Conservation (phyloP, 2,329 filamentous ascomycete genomes). For the Torrubiellomyces zombiae region DNA sequence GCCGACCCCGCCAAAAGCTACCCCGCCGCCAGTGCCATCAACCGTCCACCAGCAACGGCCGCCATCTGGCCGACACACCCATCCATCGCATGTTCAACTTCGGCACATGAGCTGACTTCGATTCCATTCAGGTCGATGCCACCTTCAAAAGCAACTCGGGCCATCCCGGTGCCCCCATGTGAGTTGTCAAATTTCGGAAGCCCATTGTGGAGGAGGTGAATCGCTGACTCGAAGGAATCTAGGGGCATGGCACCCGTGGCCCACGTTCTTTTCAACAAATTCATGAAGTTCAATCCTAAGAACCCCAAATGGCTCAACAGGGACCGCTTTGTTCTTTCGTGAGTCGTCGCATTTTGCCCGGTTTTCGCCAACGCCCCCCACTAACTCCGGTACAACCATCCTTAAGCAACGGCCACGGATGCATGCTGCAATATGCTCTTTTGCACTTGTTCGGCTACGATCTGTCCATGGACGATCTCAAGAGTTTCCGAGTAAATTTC, state of each 20-base stretch:
- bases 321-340: constrained; percentile 98
- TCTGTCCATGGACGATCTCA: constrained; percentile 77
- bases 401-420: constrained; percentile 92
- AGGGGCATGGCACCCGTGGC: constrained; percentile 81
- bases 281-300: constrained; percentile 99
- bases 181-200: constrained; percentile 15
- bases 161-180: constrained; percentile 97
- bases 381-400: too few relatives aligned
- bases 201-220: constrained; percentile 1
- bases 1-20: constrained; percentile 11
- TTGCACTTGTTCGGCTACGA: constrained; percentile 92
- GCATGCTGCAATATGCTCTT: constrained; percentile 98
- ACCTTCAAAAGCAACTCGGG: constrained; percentile 91
- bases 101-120: too few relatives aligned
- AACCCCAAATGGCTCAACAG: constrained; percentile 95
- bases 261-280: constrained; percentile 96
- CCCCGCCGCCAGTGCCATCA: too few relatives aligned
- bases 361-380: too few relatives aligned
- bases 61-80: too few relatives aligned
- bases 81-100: too few relatives aligned
- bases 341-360: constrained; percentile 33
- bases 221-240: constrained; percentile 16
- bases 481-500: constrained; percentile 77
- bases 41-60: too few relatives aligned
- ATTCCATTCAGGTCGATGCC: constrained; percentile 83